These are phyloP conservation scores for Termitomyces sp. DNA, from an alignment of 768 basidiomycete genomes.

Conservation along the genomic window DNA sequence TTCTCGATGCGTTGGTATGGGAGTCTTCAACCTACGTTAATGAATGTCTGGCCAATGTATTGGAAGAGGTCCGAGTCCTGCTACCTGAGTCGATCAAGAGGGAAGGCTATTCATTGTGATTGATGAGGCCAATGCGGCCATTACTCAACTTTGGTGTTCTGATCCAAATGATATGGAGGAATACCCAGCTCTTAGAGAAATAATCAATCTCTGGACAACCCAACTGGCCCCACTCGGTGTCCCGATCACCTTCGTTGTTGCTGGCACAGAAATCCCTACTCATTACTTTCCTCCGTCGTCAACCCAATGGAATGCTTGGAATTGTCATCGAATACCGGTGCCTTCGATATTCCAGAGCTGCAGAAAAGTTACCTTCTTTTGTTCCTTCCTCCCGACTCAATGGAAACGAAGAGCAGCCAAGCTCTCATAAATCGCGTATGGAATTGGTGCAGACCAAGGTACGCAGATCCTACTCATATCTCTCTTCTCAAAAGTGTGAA, in stretches of 20 bases:
- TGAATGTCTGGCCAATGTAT: background rate
- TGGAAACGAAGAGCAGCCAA: background rate
- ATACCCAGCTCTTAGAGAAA: background rate
- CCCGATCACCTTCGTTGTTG: conserved; percentile 1
- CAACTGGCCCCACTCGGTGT: background rate
- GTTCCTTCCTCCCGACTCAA: background rate
- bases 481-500: background rate
- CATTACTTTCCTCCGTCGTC: background rate
- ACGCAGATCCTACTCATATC: background rate
- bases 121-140: background rate
- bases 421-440: background rate
- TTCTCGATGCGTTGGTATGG: background rate
- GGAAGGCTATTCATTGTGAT: conserved; percentile 1
- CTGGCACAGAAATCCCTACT: background rate
- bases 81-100: background rate
- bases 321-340: background rate
- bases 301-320: background rate
- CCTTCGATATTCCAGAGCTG: background rate
- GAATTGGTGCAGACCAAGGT: conserved; percentile 5
- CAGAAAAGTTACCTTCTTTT: background rate
- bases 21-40: background rate
- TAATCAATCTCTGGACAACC: background rate
- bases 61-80: background rate
- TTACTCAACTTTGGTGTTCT: background rate
- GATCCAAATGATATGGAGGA: background rate